phyloP scores from a whole-genome alignment of 306 rosid genomes.

The Vigna radiata region DNA sequence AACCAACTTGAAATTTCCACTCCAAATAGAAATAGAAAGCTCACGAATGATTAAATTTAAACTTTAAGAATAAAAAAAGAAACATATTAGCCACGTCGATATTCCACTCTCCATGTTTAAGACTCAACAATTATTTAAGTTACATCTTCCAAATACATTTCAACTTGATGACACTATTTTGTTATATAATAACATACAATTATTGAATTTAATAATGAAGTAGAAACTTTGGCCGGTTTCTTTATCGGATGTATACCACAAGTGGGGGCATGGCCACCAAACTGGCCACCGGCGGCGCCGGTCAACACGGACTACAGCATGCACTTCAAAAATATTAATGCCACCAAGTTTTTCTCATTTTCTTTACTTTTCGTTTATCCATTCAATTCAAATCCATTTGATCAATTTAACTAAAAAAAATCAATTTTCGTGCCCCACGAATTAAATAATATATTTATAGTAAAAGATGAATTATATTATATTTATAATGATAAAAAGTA shows the following conservation, averaged over 20 bases:
- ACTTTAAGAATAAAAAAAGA: neutral
- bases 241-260: conserved; percentile 37
- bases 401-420: neutral
- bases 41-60: too few relatives aligned
- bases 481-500: conserved; percentile 5
- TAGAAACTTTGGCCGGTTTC: conserved; percentile 38
- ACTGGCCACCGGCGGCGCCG: conserved; percentile 52
- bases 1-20: too few relatives aligned
- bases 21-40: too few relatives aligned
- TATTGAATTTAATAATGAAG: conserved; percentile 32
- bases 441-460: neutral
- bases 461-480: neutral
- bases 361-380: neutral
- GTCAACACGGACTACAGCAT: conserved; percentile 19
- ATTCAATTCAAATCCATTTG: neutral
- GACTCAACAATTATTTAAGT: conserved; percentile 3
- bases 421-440: neutral
- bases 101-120: neutral
- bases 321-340: neutral
- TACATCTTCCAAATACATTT: neutral
- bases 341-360: neutral
- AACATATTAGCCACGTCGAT: neutral
- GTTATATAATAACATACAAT: neutral
- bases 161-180: neutral
- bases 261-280: conserved; percentile 22